Evolutionary conservation across 192 early-diverging fungal genomes (phyloP).

Genomic region (Backusella tuberculispora): DNA sequence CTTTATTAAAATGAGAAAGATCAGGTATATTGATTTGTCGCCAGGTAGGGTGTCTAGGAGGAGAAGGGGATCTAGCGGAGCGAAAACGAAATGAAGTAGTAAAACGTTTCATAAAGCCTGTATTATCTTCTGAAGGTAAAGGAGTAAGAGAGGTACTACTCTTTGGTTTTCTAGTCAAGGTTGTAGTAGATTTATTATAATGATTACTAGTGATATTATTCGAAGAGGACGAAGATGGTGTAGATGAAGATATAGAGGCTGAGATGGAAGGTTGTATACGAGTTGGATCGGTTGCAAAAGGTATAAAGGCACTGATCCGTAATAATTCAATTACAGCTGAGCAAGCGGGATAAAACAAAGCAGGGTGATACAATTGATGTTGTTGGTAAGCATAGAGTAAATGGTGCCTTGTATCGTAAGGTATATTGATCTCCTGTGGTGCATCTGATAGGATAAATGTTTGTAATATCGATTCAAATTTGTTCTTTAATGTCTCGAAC

Average conservation of each 20-base stretch:
- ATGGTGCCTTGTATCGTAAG: conserved; percentile 27
- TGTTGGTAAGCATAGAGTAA: conserved; percentile 31
- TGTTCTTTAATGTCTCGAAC: conserved; percentile 34
- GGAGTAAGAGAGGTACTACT: not conserved
- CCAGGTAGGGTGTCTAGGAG: not conserved
- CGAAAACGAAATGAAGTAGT: not conserved
- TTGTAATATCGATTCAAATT: conserved; percentile 37
- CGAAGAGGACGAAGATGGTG: not conserved
- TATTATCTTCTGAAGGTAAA: not conserved
- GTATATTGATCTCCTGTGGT: conserved; percentile 46
- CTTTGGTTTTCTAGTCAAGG: not conserved
- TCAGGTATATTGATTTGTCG: conserved; percentile 8
- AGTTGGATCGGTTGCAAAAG: conserved; percentile 22
- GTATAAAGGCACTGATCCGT: conserved; percentile 30
- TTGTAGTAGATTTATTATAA: no score
- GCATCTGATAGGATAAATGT: conserved; percentile 33
- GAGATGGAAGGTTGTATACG: not conserved
- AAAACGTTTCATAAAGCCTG: conserved; percentile 4
- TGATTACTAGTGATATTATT: not conserved
- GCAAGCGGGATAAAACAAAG: conserved; percentile 30
- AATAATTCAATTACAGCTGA: conserved; percentile 41
- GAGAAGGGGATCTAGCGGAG: conserved; percentile 12
- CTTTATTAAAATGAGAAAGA: not conserved
- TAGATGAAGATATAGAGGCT: conserved; percentile 1
- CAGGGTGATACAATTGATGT: conserved; percentile 37